A percentile compares a stretch with the other conserved stretches of the same genome.
Conservation (phyloP, 805 yeast species). For the Hanseniaspora valbyensis region DNA sequence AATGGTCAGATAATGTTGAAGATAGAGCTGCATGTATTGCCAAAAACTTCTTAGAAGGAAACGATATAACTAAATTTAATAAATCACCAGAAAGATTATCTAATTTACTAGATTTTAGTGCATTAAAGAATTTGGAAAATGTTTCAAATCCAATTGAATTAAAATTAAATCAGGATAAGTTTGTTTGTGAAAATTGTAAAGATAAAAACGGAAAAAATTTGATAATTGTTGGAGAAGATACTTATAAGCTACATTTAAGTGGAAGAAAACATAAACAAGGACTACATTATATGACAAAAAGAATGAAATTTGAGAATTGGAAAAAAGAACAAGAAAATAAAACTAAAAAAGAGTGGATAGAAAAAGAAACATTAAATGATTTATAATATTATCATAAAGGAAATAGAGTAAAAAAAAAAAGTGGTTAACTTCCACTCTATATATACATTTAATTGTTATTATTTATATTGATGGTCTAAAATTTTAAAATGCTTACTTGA, state of each 20-base stretch:
- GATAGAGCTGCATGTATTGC: conserved; percentile 46
- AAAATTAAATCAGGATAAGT: conserved; percentile 45
- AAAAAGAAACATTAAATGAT: too few species aligned
- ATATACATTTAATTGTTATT: too few species aligned
- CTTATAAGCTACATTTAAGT: conserved; percentile 54
- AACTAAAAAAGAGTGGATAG: background rate
- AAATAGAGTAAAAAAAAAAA: too few species aligned
- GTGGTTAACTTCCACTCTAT: too few species aligned
- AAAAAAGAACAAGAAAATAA: conserved; percentile 16
- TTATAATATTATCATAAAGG: too few species aligned
- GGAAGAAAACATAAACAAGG: conserved; percentile 61
- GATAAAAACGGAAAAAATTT: conserved; percentile 44
- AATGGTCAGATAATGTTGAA: conserved; percentile 51
- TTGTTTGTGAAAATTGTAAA: conserved; percentile 53
- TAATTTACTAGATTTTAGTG: conserved; percentile 20
- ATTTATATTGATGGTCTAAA: too few species aligned
- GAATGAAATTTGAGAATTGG: conserved; percentile 44
- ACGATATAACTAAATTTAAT: conserved; percentile 15
- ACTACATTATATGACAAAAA: conserved; percentile 37
- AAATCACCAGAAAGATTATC: conserved; percentile 34
- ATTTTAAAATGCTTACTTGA: too few species aligned
- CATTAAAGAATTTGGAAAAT: conserved; percentile 12
- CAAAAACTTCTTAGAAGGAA: conserved; percentile 29
- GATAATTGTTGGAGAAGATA: conserved; percentile 61
- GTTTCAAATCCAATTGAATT: conserved; percentile 25